phyloP scores from a whole-genome alignment of 2,329 filamentous ascomycete genomes.

The Lithohypha guttulata region DNA sequence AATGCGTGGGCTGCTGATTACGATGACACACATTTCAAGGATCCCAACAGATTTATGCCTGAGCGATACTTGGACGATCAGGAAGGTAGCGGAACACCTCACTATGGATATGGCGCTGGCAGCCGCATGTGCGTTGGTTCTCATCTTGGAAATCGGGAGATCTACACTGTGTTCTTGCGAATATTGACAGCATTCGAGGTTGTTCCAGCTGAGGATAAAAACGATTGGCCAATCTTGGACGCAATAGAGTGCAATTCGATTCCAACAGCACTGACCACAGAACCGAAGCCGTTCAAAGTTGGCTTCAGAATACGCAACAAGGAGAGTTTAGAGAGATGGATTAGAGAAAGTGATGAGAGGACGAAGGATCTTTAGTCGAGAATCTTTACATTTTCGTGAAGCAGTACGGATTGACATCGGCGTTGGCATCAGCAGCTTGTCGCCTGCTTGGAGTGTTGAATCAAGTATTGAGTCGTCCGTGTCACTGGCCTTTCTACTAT shows the following conservation, averaged over 20 bases:
- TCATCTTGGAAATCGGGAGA: conserved; percentile 52
- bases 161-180: conserved; percentile 50
- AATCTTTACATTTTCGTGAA: too few species aligned
- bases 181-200: conserved; percentile 50
- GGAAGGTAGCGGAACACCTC: conserved; percentile 44
- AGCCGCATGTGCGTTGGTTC: conserved; percentile 54
- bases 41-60: conserved; percentile 53
- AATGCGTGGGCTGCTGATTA: conserved; percentile 68
- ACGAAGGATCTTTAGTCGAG: conserved; percentile 35
- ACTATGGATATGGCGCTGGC: conserved; percentile 54
- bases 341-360: conserved; percentile 41
- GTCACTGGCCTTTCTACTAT: not conserved
- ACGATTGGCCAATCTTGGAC: conserved; percentile 45
- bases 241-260: conserved; percentile 47
- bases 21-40: conserved; percentile 56
- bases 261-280: conserved; percentile 49
- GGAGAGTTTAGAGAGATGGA: conserved; percentile 40
- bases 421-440: not conserved
- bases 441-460: too few species aligned
- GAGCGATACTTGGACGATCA: conserved; percentile 55
- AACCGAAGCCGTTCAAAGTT: conserved; percentile 54
- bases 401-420: not conserved
- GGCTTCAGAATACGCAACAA: conserved; percentile 42
- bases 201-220: conserved; percentile 34
- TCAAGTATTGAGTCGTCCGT: too few species aligned